phyloP scores from a whole-genome alignment of 352 stramenopile genomes.

The Achlya hypogyna region DNA sequence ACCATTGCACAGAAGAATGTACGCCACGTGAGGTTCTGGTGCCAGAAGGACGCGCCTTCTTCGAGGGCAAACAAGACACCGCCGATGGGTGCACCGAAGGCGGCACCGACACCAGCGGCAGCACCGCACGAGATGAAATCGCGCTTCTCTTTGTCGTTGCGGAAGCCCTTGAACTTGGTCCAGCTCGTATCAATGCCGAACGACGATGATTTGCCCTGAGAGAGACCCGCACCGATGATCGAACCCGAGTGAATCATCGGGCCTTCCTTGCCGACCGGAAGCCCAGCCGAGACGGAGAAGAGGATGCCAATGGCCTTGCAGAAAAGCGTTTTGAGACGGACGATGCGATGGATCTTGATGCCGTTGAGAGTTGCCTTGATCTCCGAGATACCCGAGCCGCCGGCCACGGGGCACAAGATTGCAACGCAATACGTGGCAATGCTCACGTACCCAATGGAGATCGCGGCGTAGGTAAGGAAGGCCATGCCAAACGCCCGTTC shows the following conservation, averaged over 20 bases:
- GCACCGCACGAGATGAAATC: slow-evolving; percentile 97
- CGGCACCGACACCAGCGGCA: slow-evolving; percentile 93
- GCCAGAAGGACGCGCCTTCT: slow-evolving; percentile 97
- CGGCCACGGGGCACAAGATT: slow-evolving; percentile 90
- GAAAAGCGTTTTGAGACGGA: slow-evolving; percentile 93
- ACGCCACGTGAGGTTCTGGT: slow-evolving; percentile 96
- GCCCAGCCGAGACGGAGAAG: slow-evolving; percentile 64
- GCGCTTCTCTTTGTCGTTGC: slow-evolving; percentile 92
- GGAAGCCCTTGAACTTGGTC: slow-evolving; percentile 87
- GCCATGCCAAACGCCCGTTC: slow-evolving; percentile 46
- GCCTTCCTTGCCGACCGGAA: slow-evolving; percentile 83
- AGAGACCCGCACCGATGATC: slow-evolving; percentile 93
- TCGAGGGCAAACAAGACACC: slow-evolving; percentile 97
- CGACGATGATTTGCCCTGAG: slow-evolving; percentile 85
- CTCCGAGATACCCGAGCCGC: slow-evolving; percentile 94
- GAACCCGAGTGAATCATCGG: slow-evolving; percentile 88
- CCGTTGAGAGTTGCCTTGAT: slow-evolving; percentile 99
- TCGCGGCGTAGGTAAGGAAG: slow-evolving; percentile 86
- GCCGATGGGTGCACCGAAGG: slow-evolving; percentile 96
- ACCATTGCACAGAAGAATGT: slow-evolving; percentile 97
- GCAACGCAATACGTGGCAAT: slow-evolving; percentile 88
- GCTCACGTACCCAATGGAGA: slow-evolving; percentile 89
- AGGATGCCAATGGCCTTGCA: slow-evolving; percentile 91
- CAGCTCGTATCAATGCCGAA: slow-evolving; percentile 84
- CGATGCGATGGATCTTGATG: slow-evolving; percentile 94